phyloP scores from a whole-genome alignment of 805 yeast genomes.

The Pachysolen tannophilus region DNA sequence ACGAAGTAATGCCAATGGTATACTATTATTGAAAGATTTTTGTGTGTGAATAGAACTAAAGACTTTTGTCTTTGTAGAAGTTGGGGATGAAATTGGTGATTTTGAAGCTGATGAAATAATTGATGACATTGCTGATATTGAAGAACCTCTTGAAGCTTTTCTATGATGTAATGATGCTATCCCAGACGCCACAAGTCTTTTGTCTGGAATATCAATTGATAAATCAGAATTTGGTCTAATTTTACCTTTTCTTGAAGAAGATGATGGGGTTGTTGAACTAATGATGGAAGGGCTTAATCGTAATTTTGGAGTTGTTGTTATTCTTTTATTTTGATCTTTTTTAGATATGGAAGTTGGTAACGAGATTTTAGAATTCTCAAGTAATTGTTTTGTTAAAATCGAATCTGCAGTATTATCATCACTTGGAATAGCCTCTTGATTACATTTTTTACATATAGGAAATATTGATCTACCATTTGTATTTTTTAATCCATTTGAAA shows the following conservation, averaged over 20 bases:
- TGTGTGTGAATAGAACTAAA: background rate
- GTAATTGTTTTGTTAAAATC: conserved; percentile 1
- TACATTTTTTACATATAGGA: conserved; percentile 1
- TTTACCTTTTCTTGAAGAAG: background rate
- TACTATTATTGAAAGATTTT: background rate
- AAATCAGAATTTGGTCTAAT: background rate
- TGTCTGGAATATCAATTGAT: no score
- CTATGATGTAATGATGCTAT: conserved; percentile 16
- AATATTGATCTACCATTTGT: background rate
- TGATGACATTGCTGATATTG: conserved; percentile 23
- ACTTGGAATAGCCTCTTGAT: background rate
- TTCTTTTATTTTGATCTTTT: conserved; percentile 12
- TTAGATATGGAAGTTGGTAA: background rate
- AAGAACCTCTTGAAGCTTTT: conserved; percentile 26
- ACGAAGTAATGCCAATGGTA: conserved; percentile 11
- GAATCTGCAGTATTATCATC: conserved; percentile 1
- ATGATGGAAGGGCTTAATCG: no score
- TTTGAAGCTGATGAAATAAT: conserved; percentile 22
- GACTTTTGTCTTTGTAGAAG: conserved; percentile 1
- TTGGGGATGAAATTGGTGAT: conserved; percentile 11
- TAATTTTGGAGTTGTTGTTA: background rate
- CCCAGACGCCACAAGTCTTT: no score
- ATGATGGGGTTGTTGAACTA: no score
- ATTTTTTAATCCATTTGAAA: background rate
- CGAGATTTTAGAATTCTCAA: background rate